Base-by-base conservation (phyloP, 2,329 filamentous ascomycete genomes). In the Diaporthe eres region DNA sequence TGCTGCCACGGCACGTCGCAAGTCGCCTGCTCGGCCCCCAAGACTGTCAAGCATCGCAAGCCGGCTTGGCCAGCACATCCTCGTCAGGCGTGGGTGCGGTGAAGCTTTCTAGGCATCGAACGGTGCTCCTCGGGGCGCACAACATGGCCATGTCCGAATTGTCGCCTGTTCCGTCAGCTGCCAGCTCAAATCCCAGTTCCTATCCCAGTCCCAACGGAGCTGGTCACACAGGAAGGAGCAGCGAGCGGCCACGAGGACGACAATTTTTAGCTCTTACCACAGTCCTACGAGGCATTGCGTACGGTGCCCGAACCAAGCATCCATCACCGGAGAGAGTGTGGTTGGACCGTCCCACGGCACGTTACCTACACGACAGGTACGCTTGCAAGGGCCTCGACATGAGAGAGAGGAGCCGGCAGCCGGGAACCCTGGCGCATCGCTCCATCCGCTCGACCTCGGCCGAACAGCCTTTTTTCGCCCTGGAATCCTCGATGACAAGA, bases 51-150 rank as follows among this genome's bases (percentile, higher is more conserved):
- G 65, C 65, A 53, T 53, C 22, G 65, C 65, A 22, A 39, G 65
- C 65, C 55, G 47, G 53, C 63, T 71, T 71, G 68, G 65, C 65
- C 65, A 37, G 39, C 53, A 53, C 28, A 37, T 71, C 25, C 25
- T 19, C 37, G 34, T 58, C 51, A 57, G 68, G 51, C 37, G 68
- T 71, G 65, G 39, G 51, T 28, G 42, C 51, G 39, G 39, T 67
- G 42, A 47, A 74, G 65, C 72, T 57, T 74, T 74, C 72, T 74
- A n/a, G 65, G 65, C 65, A 53, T 68, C 65, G 53, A 68, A 74
- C 72, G 55, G 37, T 67, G n/a, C 17, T 61, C 10, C 28, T 60
- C 28, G 55, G 55, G 55, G 70, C 55, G 22, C 44, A 47, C 55
- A 55, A 61, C 60, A 67, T 44, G 55, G 39, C 49, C 49, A 49